These are phyloP conservation scores for Geosmithia morbida DNA, from an alignment of 2,329 filamentous ascomycete genomes.

Conservation along the genomic window DNA sequence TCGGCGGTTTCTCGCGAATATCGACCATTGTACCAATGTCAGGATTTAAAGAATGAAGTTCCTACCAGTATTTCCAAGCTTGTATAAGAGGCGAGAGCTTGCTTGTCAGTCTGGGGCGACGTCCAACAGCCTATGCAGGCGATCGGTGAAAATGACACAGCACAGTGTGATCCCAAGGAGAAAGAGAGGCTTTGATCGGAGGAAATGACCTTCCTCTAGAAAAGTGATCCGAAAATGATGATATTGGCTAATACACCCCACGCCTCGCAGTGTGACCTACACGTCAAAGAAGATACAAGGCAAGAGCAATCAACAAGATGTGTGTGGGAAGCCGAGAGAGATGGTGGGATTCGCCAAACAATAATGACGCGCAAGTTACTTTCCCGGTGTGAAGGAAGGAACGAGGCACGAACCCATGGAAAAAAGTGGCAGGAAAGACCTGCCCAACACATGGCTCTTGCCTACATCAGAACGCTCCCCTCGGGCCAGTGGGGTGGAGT, in stretches of 20 bases:
- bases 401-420: background rate
- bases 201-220: background rate
- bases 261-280: background rate
- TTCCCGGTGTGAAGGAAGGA: background rate
- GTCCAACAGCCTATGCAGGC: background rate
- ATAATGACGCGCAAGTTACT: background rate
- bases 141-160: background rate
- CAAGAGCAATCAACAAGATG: background rate
- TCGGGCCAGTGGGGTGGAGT: background rate
- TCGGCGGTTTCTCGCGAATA: conserved; percentile 22
- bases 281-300: background rate
- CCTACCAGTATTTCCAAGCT: too few species aligned
- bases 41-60: background rate
- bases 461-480: background rate
- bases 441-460: background rate
- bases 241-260: background rate
- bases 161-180: background rate
- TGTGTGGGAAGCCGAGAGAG: background rate
- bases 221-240: background rate
- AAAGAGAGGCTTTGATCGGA: background rate
- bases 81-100: background rate
- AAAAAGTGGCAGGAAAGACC: background rate
- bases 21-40: conserved; percentile 18
- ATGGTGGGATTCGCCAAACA: background rate
- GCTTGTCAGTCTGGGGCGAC: background rate